Base-by-base conservation (phyloP, 2,329 filamentous ascomycete genomes). In the Colletotrichum abscissum region DNA sequence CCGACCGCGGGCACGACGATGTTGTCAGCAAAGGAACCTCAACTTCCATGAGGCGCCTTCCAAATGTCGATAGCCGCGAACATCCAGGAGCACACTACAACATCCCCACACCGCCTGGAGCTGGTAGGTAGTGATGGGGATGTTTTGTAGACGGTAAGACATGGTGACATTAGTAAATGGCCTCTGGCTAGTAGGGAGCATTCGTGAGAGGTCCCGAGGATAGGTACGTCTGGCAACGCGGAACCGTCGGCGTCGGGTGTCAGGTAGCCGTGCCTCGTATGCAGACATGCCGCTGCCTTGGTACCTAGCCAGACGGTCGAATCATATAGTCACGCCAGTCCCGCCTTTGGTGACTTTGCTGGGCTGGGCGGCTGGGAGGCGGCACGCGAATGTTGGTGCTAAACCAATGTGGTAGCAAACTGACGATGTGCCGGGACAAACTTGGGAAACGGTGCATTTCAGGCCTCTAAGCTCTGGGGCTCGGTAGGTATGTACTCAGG, bases 211-310 rank as follows among this genome's bases (percentile, higher is more conserved):
- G 38, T 52, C 58, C 59, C 35, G 22, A 68, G 66, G 60, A 69
- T 49, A 56, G 70, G 4, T 70, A 46, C 66, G 59, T 62, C 63
- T 24, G 46, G 42, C 26, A 55, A 60, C 55, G 49, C 70, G 70
- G 59, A 56, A 52, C 67, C 55, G 24, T 73, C 60, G 60, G 58
- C 55, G 24, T 73, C 60, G 60, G 58, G n/a, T 24, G 66, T 24
- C 19, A 63, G 28, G 16, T 63, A 52, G 65, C 60, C 69, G 70
- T 60, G 38, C 35, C 46, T 49, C 28, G 60, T 65, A 63, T 73
- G 67, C 70, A 70, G 46, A 70, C 55, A 62, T 73, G 70, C 67
- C 67, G 38, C 66, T 19, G 66, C 60, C 46, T 59, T 64, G 66
- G 66, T 64, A 73, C 52, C 63, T 35, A 46, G 33, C 8, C 11